Evolutionary conservation across 192 early-diverging fungal genomes (phyloP), one percentile per base, ranked within the genome.

Genomic region (Coemansia sp.): DNA sequence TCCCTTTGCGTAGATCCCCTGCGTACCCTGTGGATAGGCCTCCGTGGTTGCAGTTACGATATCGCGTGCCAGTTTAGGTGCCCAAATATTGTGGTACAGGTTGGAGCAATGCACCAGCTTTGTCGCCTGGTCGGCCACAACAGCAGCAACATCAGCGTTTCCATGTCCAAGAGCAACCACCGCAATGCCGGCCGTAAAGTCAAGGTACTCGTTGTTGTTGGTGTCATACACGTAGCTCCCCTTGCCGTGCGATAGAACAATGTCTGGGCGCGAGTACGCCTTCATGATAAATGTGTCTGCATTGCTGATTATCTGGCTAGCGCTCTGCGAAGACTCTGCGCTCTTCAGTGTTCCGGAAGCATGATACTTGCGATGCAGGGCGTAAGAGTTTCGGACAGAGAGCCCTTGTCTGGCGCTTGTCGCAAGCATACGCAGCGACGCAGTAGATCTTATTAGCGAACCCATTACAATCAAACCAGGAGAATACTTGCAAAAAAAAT

Each of bases 131-230:
- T 96, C 95, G 19, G 77, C 74, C 13, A 99, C 67, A 5, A 89
- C 84, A 2, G 86, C 73, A 11, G 88, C 84, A 4, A 98, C 87
- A 19, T 92, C 86, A 19, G 85, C 81, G 71, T 98, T 90, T 48
- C 83, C 85, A 77, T 99, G 97, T 1, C 97, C 97, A 0, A 99
- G 85, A 3, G 93, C 94, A 57, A 89, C 93, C 20, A 98, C 96
- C 11, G 97, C 95, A 59, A 99, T 99, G 16, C 97, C 97, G 0
- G 96, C 92, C 0, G 88, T 90, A 61, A 99, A 92, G 76, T 99
- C 97, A 11, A 99, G 84, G 73, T 91, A 99, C 63, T 86, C 77
- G 12, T 92, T 88, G 63, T 90, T 87, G 19, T 76, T 78, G 1
- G 86, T 81, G 70, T 97, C 96, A 67, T 90, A 94, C 13, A 99